Evolutionary conservation across 352 stramenopile species (phyloP).

Genomic region (Pythium volutum): DNA sequence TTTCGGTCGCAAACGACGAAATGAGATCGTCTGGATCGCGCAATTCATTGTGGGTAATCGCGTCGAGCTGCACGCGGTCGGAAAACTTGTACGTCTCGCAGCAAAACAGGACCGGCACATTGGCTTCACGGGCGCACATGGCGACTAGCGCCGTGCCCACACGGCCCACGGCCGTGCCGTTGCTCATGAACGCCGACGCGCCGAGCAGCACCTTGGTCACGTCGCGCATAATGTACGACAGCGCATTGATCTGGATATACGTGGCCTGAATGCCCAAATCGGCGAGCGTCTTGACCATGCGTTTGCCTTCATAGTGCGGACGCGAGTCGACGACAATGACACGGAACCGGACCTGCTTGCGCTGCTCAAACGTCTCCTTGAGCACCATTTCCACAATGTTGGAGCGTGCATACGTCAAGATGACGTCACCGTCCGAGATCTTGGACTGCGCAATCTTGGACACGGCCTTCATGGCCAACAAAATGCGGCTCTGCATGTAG

Average conservation of each 20-base stretch:
- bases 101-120: slow-evolving; percentile 96
- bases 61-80: slow-evolving; percentile 96
- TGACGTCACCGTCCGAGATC: slow-evolving; percentile 91
- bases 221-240: slow-evolving; percentile 95
- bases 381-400: slow-evolving; percentile 91
- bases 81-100: slow-evolving; percentile 99
- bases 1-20: slow-evolving; percentile 56
- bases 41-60: slow-evolving; percentile 97
- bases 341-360: slow-evolving; percentile 58
- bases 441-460: slow-evolving; percentile 84
- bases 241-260: slow-evolving; percentile 94
- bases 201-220: slow-evolving; percentile 96
- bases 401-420: slow-evolving; percentile 94
- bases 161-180: slow-evolving; percentile 90
- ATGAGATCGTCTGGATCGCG: slow-evolving; percentile 91
- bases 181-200: slow-evolving; percentile 94
- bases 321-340: slow-evolving; percentile 95
- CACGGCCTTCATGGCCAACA: slow-evolving; percentile 90
- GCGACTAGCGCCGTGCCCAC: slow-evolving; percentile 93
- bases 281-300: slow-evolving; percentile 70
- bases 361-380: slow-evolving; percentile 38
- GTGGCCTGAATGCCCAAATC: slow-evolving; percentile 80
- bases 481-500: slow-evolving; percentile 93
- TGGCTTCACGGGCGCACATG: slow-evolving; percentile 87
- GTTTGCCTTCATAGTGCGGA: slow-evolving; percentile 81